Conservation (phyloP, 2,329 filamentous ascomycete species). For the Boeremia lycopersici region DNA sequence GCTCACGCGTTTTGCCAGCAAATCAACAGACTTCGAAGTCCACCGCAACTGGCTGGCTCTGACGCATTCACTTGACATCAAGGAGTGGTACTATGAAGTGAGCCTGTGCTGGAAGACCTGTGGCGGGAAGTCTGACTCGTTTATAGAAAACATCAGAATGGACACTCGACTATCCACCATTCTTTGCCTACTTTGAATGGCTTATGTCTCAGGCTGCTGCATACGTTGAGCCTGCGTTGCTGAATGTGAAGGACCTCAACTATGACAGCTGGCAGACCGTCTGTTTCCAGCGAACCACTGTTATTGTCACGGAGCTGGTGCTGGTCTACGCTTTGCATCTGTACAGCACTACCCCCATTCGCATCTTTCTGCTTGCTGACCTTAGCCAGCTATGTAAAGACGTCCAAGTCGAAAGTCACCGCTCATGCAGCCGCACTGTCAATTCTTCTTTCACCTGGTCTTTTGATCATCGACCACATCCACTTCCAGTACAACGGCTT, state of each 20-base stretch:
- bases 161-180: conserved; percentile 98
- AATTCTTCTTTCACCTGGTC: conserved; percentile 85
- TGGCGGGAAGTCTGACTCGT: conserved; percentile 18
- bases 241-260: conserved; percentile 77
- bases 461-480: conserved; percentile 97
- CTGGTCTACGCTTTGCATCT: conserved; percentile 81
- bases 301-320: conserved; percentile 83
- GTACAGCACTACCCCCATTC: conserved; percentile 51
- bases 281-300: conserved; percentile 89
- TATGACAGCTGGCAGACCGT: conserved; percentile 94
- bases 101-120: neutral
- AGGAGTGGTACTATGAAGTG: conserved; percentile 93
- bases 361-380: conserved; percentile 16
- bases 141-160: conserved; percentile 88
- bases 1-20: conserved; percentile 62
- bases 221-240: conserved; percentile 79
- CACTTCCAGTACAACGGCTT: conserved; percentile 99
- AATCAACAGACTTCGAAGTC: conserved; percentile 98
- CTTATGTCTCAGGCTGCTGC: conserved; percentile 79
- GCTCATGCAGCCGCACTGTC: conserved; percentile 88
- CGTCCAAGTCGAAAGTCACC: conserved; percentile 73
- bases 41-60: conserved; percentile 99
- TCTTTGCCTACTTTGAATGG: conserved; percentile 98
- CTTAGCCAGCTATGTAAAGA: conserved; percentile 71
- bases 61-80: conserved; percentile 83